Base-by-base conservation (phyloP, 257 asterid genomes). In the Linaria vulgaris region DNA sequence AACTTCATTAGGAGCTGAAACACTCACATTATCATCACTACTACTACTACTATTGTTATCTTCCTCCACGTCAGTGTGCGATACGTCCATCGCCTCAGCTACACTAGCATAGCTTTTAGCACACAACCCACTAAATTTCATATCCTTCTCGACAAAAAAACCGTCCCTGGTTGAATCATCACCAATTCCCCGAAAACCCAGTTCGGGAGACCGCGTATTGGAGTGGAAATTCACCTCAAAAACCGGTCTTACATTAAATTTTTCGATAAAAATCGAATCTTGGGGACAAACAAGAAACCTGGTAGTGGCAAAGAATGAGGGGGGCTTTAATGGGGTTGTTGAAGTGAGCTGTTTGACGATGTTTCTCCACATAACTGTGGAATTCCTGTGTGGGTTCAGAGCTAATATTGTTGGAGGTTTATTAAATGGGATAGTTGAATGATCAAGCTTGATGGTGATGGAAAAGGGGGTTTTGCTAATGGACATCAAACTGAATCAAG, bases 321-420 rank as follows among this genome's bases (percentile, higher is more conserved):
- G 59, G 9, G 82, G 59, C 60, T 73, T 69, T 15, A 57, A 15
- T 12, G 54, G 59, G 67, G 76, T 72, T 71, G 57, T 79, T 19
- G 87, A 74, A 50, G 76, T 67, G 51, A 75, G 45, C 54, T 74
- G 70, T 58, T 77, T 87, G 65, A 79, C 80, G 20, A 80, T 50
- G 66, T 60, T 85, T 74, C 86, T 81, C 96, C 90, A 94, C 96
- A 94, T 90, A 67, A 74, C 80, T 54, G 82, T 66, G 68, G 90
- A 75, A 62, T 39, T 37, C 17, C 65, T 62, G 20, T 57, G 82
- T 0, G 69, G 74, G n/a, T 62, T 69, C 63, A 72, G 43, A 43
- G 45, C 9, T 53, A 67, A 19, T 54, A 39, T 43, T 31, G 49
- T 12, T 52, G 76, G 80, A 56, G n/a, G n/a, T n/a, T 67, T 79